Evolutionary conservation across 139 green algal species (phyloP), one percentile per base, ranked within the genome.

Genomic region (Cymbomonas tetramitiformis): DNA sequence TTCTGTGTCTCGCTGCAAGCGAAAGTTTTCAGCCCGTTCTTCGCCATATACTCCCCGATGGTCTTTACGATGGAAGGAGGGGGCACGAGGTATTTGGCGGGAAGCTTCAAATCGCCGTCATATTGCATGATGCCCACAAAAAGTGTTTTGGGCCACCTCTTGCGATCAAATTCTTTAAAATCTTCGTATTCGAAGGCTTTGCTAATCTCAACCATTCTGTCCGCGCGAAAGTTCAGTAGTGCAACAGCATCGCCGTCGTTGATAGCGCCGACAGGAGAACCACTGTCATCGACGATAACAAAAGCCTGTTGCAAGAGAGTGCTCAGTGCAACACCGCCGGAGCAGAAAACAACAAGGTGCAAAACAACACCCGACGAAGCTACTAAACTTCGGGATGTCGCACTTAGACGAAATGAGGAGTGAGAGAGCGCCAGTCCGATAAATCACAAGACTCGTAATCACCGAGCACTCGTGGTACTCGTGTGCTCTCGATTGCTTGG

Each of bases 91-190:
- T 73, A 95, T 62, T 86, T 80, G 28, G 72, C 55, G 30, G 88
- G 88, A 59, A 96, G 83, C 66, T 91, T 84, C n/a, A 96, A 72
- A 69, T 96, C 88, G 19, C 88, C 88, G 48, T 96, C 88, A 66
- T 96, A 96, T 72, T 95, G 85, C 86, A 96, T 94, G 73, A 96
- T 84, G 25, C 88, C 88, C 24, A 83, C 83, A 64, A 93, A 94
- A 18, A 72, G 5, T 34, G 79, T 73, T 62, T 84, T 71, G n/a
- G 85, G 85, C 48, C 70, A 79, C 19, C 85, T 76, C 69, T 79
- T 61, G 29, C 81, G 64, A 68, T 94, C 79, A 72, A 94, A 93
- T 1, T 58, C 38, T 38, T 72, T 62, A 43, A 86, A 91, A n/a
- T 90, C 65, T 7, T 74, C 32, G 50, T 95, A 95, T 76, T 95